Evolutionary conservation across 768 basidiomycete species (phyloP), one percentile per base, ranked within the genome.

Genomic region (Rhodotorula graminis): DNA sequence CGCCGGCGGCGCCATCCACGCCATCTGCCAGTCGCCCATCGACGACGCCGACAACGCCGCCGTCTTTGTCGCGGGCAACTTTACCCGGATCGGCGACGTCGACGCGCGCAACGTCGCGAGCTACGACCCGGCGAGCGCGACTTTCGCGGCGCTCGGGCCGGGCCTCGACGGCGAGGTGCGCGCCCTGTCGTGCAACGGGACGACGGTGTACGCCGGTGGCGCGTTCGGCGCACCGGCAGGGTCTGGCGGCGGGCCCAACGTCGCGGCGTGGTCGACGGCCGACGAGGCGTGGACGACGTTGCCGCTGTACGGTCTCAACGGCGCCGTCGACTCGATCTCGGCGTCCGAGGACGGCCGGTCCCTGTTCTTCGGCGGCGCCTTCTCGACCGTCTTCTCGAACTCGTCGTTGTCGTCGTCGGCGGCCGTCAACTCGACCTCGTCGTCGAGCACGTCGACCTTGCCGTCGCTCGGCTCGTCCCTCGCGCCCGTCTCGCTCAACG

Each of bases 361-460:
- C 73, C 82, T 97, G 65, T 89, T 93, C 80, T 93, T 98, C 79
- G 85, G 90, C 0, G 96, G 96, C 52, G 89, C 89, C 21, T 99
- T 99, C 83, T 81, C 84, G 46, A 79, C 82, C 25, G 65, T 77
- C 56, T 76, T 87, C 61, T 89, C 88, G 78, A 85, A 85, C 72
- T 88, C 88, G 55, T 61, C 77, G 37, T n/a, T n/a, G n/a, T 37
- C 37, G 37, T 37, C 37, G 37, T 37, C 37, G 37, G 62, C 61
- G 60, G 89, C 89, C 79, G 93, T 92, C 87, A 3, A 21, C 19
- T 88, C 90, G 40, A 90, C 92, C 23, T 89, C 90, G 4, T 94
- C 92, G 18, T 70, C 76, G 42, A 84, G 84, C 29, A 87, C 88
- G n/a, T 79, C 84, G 59, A 79, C 85, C 27, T 81, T 87, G 76